Conservation (phyloP, 495 filamentous ascomycete genomes). For the Massariosphaeria phaeospora region DNA sequence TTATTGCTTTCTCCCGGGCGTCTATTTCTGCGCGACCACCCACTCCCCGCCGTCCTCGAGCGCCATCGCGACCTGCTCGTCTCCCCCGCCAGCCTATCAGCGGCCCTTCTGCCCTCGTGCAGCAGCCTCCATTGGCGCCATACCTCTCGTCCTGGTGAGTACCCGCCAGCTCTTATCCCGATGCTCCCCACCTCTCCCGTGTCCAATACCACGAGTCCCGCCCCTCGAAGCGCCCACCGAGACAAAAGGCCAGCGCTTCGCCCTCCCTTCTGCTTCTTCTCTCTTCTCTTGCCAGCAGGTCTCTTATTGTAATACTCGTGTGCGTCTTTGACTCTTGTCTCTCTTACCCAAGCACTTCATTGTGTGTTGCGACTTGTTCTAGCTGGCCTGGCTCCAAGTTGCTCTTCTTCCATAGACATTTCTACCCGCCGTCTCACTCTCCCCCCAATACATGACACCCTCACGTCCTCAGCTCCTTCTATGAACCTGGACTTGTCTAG, state of each 20-base stretch:
- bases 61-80: slow-evolving; percentile 13
- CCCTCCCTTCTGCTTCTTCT: slow-evolving; percentile 7
- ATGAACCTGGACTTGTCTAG: slow-evolving; percentile 20
- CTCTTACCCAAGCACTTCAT: background rate
- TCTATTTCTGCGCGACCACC: slow-evolving; percentile 37
- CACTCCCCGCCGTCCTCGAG: slow-evolving; percentile 6
- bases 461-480: slow-evolving; percentile 20
- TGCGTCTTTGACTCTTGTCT: slow-evolving; percentile 24
- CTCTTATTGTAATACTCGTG: slow-evolving; percentile 34
- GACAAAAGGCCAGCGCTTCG: slow-evolving; percentile 38
- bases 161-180: slow-evolving; percentile 35
- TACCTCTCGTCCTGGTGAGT: slow-evolving; percentile 31
- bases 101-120: slow-evolving; percentile 15
- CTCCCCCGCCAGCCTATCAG: slow-evolving; percentile 35
- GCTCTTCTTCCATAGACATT: slow-evolving; percentile 18
- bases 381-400: slow-evolving; percentile 35
- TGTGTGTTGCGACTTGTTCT: slow-evolving; percentile 27
- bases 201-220: slow-evolving; percentile 17
- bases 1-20: slow-evolving; percentile 37
- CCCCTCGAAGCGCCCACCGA: slow-evolving; percentile 35
- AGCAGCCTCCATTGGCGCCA: slow-evolving; percentile 28
- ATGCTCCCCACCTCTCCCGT: slow-evolving; percentile 31
- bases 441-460: slow-evolving; percentile 19
- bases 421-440: background rate
- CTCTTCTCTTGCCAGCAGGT: slow-evolving; percentile 34